Conservation (phyloP, 2,329 filamentous ascomycete species). For the Aspergillus quadrilineatus region DNA sequence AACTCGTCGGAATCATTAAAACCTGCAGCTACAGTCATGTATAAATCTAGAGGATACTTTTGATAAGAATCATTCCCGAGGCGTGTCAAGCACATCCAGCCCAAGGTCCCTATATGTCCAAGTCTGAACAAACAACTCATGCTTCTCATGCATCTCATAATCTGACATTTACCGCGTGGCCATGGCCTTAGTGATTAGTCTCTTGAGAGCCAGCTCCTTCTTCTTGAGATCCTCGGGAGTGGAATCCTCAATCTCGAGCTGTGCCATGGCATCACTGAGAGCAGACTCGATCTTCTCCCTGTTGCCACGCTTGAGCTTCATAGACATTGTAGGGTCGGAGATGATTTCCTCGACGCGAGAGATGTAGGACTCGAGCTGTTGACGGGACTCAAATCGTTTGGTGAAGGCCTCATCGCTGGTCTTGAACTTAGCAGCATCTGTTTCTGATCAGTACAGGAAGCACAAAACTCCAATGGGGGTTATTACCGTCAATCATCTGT, state of each 20-base stretch:
- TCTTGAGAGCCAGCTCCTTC: conserved; percentile 98
- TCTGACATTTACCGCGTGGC: conserved; percentile 70
- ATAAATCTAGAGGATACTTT: conserved; percentile 29
- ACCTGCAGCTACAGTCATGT: conserved; percentile 14
- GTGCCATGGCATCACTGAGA: conserved; percentile 94
- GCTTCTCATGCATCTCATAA: background rate
- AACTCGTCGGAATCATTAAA: conserved; percentile 33
- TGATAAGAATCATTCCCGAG: conserved; percentile 29
- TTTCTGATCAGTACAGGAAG: background rate
- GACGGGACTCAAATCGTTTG: conserved; percentile 98
- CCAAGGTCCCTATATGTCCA: conserved; percentile 6
- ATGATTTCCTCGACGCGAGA: conserved; percentile 98
- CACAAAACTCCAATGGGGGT: background rate
- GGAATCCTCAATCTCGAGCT: conserved; percentile 93
- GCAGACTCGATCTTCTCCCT: conserved; percentile 99
- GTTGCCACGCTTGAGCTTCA: conserved; percentile 98
- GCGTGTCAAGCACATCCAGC: background rate
- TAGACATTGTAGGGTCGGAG: conserved; percentile 89
- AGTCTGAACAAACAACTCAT: conserved; percentile 2
- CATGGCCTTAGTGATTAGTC: conserved; percentile 98
- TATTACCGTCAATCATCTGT: conserved; percentile 84
- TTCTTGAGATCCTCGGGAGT: conserved; percentile 95
- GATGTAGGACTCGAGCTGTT: conserved; percentile 99
- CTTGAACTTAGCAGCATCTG: conserved; percentile 98
- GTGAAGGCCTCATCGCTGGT: conserved; percentile 94